A percentile compares a stretch with the other conserved stretches of the same genome.
phyloP scores from a whole-genome alignment of 768 basidiomycete species.

The Leccinum pellstonianum region DNA sequence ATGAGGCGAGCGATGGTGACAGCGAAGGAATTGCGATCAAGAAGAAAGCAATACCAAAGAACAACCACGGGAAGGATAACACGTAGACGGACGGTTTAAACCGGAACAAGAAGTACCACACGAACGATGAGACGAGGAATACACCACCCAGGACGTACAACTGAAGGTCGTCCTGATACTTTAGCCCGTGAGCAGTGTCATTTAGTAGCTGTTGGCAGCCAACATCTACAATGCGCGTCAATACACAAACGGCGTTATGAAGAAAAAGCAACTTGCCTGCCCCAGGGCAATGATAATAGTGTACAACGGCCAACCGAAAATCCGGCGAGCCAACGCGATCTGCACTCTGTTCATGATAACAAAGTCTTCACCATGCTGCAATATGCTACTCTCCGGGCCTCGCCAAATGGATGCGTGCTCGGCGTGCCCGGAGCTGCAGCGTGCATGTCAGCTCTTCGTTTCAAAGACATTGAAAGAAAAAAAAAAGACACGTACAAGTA shows the following conservation, averaged over 20 bases:
- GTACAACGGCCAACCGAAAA: constrained; percentile 89
- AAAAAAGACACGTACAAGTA: too few species aligned
- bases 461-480: too few species aligned
- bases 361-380: constrained; percentile 43
- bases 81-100: constrained; percentile 86
- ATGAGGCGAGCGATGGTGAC: constrained; percentile 50
- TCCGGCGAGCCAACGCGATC: constrained; percentile 75
- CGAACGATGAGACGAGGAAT: constrained; percentile 79
- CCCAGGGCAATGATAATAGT: constrained; percentile 85
- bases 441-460: too few species aligned
- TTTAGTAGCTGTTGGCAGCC: constrained; percentile 91
- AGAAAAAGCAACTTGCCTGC: constrained; percentile 48
- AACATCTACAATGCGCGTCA: constrained; percentile 56
- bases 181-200: constrained; percentile 87
- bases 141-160: constrained; percentile 89
- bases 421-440: too few species aligned
- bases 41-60: constrained; percentile 90
- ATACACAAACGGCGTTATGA: not conserved
- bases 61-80: constrained; percentile 84
- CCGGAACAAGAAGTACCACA: constrained; percentile 91
- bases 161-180: constrained; percentile 76
- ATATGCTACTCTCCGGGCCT: too few species aligned
- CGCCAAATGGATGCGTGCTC: too few species aligned
- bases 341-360: constrained; percentile 83
- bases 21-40: constrained; percentile 87